Evolutionary conservation across 2,329 filamentous ascomycete genomes (phyloP).

Genomic region (Diaporthe batatas): DNA sequence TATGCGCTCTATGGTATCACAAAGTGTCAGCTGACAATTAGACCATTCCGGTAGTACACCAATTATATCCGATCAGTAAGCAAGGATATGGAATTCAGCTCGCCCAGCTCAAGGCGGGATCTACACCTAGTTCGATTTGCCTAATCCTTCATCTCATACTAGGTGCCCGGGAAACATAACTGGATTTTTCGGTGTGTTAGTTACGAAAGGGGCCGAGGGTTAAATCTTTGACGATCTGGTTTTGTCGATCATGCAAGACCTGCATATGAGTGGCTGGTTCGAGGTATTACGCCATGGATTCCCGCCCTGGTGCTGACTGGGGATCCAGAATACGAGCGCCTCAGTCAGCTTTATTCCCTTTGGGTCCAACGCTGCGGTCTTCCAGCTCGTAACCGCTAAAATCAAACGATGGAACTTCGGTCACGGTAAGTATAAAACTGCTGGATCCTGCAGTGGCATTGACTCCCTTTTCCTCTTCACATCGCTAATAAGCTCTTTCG

Average conservation of each 20-base stretch:
- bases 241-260: neutral
- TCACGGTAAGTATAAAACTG: constrained; percentile 1
- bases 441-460: neutral
- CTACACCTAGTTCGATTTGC: neutral
- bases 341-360: constrained; percentile 15
- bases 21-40: neutral
- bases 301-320: constrained; percentile 5
- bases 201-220: neutral
- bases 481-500: neutral
- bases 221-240: neutral
- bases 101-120: neutral
- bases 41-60: neutral
- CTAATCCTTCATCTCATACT: neutral
- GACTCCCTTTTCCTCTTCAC: neutral
- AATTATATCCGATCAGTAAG: neutral
- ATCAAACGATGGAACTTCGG: no score
- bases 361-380: neutral
- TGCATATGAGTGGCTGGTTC: neutral
- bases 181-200: neutral
- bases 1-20: neutral
- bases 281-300: constrained; percentile 1
- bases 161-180: rapidly evolving
- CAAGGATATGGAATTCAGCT: neutral
- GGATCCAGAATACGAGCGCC: neutral
- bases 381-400: neutral